Conservation (phyloP, 352 stramenopile genomes). For the Pythium scleroteichum region DNA sequence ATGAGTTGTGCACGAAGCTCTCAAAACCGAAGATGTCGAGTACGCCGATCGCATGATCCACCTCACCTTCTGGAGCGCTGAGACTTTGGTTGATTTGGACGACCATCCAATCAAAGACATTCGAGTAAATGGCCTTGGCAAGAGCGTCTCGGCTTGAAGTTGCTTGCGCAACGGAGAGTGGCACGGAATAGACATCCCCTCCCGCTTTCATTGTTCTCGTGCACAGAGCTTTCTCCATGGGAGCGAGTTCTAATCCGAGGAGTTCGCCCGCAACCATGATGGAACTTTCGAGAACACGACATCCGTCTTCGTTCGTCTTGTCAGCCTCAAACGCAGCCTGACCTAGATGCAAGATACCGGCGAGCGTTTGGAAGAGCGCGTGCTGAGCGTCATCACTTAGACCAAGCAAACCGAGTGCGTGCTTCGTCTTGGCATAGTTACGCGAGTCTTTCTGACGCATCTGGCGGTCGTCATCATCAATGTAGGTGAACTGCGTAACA, state of each 20-base stretch:
- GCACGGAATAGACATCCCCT: constrained; percentile 80
- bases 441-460: constrained; percentile 44
- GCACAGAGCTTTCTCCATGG: constrained; percentile 66
- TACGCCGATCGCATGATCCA: constrained; percentile 85
- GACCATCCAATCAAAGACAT: constrained; percentile 97
- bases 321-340: constrained; percentile 56
- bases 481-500: constrained; percentile 58
- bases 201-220: constrained; percentile 75
- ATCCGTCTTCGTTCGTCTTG: constrained; percentile 60
- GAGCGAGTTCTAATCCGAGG: constrained; percentile 47
- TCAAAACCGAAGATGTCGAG: constrained; percentile 99
- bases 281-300: constrained; percentile 37
- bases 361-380: constrained; percentile 64
- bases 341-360: constrained; percentile 82
- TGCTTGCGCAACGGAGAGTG: constrained; percentile 81
- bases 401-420: constrained; percentile 60
- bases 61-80: constrained; percentile 45
- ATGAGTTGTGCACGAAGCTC: constrained; percentile 96
- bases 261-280: constrained; percentile 45
- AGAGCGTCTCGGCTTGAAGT: constrained; percentile 75
- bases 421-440: constrained; percentile 65
- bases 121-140: constrained; percentile 90
- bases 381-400: constrained; percentile 52
- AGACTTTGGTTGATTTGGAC: constrained; percentile 81
- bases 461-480: constrained; percentile 41